Base-by-base conservation (phyloP, 164 flowering plant species). In the Chimonanthus praecox region DNA sequence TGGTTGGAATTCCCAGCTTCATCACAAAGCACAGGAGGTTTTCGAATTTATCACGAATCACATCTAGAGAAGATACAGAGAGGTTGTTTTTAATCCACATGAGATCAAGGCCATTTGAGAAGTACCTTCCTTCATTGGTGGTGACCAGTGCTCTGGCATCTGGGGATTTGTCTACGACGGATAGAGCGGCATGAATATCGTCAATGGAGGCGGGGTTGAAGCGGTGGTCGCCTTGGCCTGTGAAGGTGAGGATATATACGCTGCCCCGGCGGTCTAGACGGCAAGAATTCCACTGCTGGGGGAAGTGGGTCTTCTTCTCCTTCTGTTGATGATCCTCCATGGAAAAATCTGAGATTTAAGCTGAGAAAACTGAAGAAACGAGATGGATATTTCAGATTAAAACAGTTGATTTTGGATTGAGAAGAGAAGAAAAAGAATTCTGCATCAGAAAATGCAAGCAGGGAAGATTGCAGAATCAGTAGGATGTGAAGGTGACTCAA, bases 61-160 rank as follows among this genome's bases (percentile, higher is more conserved):
- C n/a, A 6, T 46, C 33, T 7, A 75, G 70, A 8, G 66, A 46
- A 16, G 72, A 33, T 0, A 47, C 7, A 18, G 73, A 21, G n/a
- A 71, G 69, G 18, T 66, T 70, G 13, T 64, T 43, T 50, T 16
- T 4, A 43, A 75, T 65, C 73, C 74, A 75, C 4, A 9, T 15
- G 58, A 75, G 73, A 44, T 75, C 77, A 10, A 75, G 69, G 73
- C 77, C 77, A 11, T 75, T 75, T 20, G 77, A 75, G 77, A 75
- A 75, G 73, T 20, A 75, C 61, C 73, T 48, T 6, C 77, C 77
- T 4, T 75, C 73, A 21, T 75, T 75, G 49, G 78, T 70, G 73
- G 73, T 75, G 69, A 75, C 73, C n/a, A 75, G 74, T 46, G 73
- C 64, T 7, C 70, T 70, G 18, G 78, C 70, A 13, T 71, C 73